These are phyloP conservation scores for Yarrowia sp. DNA, from an alignment of 805 yeast species.

Conservation along the genomic window DNA sequence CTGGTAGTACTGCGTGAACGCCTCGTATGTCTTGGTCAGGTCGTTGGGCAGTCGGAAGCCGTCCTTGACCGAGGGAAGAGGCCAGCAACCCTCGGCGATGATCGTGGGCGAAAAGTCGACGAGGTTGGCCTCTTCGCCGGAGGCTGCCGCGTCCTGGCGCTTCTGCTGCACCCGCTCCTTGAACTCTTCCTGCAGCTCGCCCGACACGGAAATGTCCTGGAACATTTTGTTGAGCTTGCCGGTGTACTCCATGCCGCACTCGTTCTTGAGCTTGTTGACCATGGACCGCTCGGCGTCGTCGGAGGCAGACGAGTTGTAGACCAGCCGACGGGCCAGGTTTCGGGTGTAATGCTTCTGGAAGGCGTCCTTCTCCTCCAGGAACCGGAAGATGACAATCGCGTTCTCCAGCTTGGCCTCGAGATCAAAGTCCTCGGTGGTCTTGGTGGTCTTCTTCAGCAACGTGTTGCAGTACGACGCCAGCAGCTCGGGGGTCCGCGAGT, in stretches of 20 bases:
- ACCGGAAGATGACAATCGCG: constrained; percentile 84
- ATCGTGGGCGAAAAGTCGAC: constrained; percentile 74
- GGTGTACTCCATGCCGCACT: constrained; percentile 90
- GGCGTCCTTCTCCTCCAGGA: constrained; percentile 91
- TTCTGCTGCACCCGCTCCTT: constrained; percentile 56
- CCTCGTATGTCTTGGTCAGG: constrained; percentile 67
- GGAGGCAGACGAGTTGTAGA: constrained; percentile 82
- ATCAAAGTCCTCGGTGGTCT: constrained; percentile 65
- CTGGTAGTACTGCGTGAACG: constrained; percentile 71
- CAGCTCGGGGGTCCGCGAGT: constrained; percentile 88
- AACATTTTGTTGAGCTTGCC: constrained; percentile 95
- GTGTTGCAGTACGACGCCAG: constrained; percentile 89
- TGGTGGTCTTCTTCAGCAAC: constrained; percentile 75
- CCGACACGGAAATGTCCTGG: constrained; percentile 86
- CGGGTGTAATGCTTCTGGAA: constrained; percentile 94
- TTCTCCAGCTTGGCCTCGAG: constrained; percentile 77
- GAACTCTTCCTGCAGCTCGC: constrained; percentile 70
- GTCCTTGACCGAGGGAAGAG: constrained; percentile 59
- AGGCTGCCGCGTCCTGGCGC: constrained; percentile 43
- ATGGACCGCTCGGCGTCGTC: constrained; percentile 85
- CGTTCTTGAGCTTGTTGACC: constrained; percentile 84
- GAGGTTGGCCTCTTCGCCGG: constrained; percentile 47
- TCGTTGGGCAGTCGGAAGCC: constrained; percentile 72
- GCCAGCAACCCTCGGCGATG: constrained; percentile 93
- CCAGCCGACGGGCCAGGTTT: constrained; percentile 84